Evolutionary conservation across 257 asterid species (phyloP), one percentile per base, ranked within the genome.

Genomic region (Nicotiana paniculata): DNA sequence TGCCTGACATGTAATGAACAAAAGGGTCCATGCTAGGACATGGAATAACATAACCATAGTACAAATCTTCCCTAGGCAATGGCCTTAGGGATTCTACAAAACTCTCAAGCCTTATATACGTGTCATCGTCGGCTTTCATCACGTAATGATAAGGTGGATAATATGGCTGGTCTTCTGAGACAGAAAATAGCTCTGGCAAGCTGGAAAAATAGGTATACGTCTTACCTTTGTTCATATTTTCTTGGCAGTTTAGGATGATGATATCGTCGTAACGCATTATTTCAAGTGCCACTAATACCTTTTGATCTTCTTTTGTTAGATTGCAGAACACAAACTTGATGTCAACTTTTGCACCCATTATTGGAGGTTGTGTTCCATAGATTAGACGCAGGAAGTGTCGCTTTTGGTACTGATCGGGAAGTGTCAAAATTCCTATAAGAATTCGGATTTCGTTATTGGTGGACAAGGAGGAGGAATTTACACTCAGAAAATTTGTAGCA

Each of bases 221-320:
- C 77, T 95, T 95, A n/a, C 99, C 99, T 17, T 89, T 89, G 87
- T 95, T 93, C 99, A 95, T 95, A 79, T 95, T 95, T 66, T 95
- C 99, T 33, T 63, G 85, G 79, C 99, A 95, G 35, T 93, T 57
- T 82, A 95, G 95, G 86, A 95, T 93, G 86, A 95, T 91, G 33
- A 95, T 90, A 77, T 93, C 99, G 21, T 92, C 85, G 85, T 84
- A 91, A 0, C 92, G 91, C 99, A 93, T 93, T 82, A 95, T 93
- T 81, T 95, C 99, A 0, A 93, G 92, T 11, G 98, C 97, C 0
- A 95, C 94, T 0, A 95, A 48, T 0, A 95, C 90, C 59, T 82
- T 91, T 32, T 95, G 99, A 48, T 95, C 99, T 74, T 93, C 99
- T 70, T 95, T 93, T 11, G 97, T 93, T 86, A 95, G 96, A 81